A percentile compares a stretch with the other conserved stretches of the same genome.
Conservation (phyloP, 176 grass and related monocot genomes). For the Panicum miliaceum region DNA sequence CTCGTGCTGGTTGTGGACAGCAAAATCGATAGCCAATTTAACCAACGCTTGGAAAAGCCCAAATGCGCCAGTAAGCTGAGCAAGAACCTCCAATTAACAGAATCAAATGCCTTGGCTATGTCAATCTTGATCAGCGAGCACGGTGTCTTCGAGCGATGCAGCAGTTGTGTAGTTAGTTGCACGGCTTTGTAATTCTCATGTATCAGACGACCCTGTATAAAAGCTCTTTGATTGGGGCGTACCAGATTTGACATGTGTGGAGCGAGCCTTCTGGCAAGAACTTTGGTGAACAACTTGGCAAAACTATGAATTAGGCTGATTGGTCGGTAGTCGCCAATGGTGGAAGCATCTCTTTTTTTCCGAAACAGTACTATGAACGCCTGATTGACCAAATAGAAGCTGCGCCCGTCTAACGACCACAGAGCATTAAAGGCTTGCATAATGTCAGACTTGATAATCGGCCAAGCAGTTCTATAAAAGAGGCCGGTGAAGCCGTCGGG, state of each 20-base stretch:
- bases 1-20: too few relatives aligned
- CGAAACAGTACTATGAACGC: not conserved
- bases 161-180: too few relatives aligned
- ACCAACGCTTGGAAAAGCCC: too few relatives aligned
- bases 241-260: not conserved
- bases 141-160: too few relatives aligned
- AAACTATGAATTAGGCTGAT: not conserved
- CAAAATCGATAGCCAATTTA: too few relatives aligned
- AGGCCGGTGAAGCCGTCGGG: not conserved
- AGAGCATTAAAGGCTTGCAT: not conserved
- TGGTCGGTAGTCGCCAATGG: not conserved
- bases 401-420: not conserved
- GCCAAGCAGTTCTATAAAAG: not conserved
- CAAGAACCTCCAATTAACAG: too few relatives aligned
- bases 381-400: not conserved
- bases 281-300: not conserved
- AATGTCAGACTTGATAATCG: not conserved
- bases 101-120: too few relatives aligned
- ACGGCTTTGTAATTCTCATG: not conserved
- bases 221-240: not conserved
- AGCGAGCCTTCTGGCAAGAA: rapidly evolving
- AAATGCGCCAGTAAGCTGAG: too few relatives aligned
- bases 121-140: too few relatives aligned
- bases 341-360: not conserved
- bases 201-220: not conserved